Evolutionary conservation across 192 early-diverging fungal genomes (phyloP).

Genomic region (Podila horticola): DNA sequence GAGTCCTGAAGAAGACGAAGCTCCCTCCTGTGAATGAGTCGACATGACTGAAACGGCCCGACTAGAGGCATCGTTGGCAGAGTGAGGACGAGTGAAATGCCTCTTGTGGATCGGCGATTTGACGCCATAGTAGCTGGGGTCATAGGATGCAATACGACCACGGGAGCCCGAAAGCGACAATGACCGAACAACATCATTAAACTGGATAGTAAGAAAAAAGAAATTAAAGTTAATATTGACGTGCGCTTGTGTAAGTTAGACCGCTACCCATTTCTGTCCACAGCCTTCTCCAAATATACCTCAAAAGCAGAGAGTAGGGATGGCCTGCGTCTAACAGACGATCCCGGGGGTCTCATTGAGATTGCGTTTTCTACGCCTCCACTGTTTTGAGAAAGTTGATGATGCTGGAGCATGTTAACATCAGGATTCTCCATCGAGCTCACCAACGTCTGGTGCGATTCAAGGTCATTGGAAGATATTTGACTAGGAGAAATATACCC

Average conservation of each 20-base stretch:
- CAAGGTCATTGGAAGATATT: conserved; percentile 33
- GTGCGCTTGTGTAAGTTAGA: not conserved
- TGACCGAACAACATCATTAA: conserved; percentile 47
- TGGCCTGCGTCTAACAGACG: conserved; percentile 40
- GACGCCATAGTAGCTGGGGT: conserved; percentile 46
- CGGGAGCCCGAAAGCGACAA: conserved; percentile 35
- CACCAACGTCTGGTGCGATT: conserved; percentile 28
- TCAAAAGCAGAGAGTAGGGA: conserved; percentile 67
- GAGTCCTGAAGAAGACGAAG: not conserved
- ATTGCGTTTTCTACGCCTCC: conserved; percentile 47
- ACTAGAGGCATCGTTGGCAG: not conserved
- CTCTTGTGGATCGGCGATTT: conserved; percentile 15
- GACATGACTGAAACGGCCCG: not conserved
- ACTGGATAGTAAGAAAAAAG: conserved; percentile 10
- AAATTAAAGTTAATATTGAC: not conserved
- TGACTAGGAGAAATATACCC: conserved; percentile 41
- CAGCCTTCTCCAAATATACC: conserved; percentile 31
- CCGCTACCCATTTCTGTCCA: not conserved
- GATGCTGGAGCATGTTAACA: conserved; percentile 27
- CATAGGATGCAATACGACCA: conserved; percentile 27
- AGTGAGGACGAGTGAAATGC: not conserved
- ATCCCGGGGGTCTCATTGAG: conserved; percentile 30
- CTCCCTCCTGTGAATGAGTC: not conserved
- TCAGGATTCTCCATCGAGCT: conserved; percentile 15
- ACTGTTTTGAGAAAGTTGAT: conserved; percentile 37